Base-by-base conservation (phyloP, 2,329 filamentous ascomycete species). In the Colletotrichum liaoningense region DNA sequence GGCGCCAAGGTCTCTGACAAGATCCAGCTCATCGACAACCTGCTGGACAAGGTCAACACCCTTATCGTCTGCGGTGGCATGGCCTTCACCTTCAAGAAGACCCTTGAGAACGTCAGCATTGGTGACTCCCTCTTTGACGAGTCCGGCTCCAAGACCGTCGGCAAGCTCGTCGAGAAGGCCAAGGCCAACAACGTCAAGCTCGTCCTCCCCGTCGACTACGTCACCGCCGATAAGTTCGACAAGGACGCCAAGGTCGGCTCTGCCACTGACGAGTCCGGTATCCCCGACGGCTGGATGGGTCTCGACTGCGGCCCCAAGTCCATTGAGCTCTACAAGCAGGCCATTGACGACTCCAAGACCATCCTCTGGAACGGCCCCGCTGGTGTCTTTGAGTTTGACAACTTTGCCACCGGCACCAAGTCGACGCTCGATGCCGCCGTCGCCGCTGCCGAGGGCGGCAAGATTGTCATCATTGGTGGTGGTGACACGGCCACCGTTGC, bases 21-120 rank as follows among this genome's bases (percentile, higher is more conserved):
- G 93, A 99, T 99, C 84, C 95, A 98, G 89, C 91, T 99, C 79
- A 98, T 99, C 83, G 95, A 99, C 88, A 99, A 99, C 90, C 90
- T 99, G 77, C 93, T 99, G 78, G 94, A 95, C 86, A 98, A 99
- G 91, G 95, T 99, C 85, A 91, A 99, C 90, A 97, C 93, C 84
- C 91, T 99, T 77, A 93, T 99, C 86, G 93, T 99, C 86, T 98
- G 96, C 84, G 97, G 97, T 82, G 97, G 89, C 80, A 99, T 99
- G 97, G 95, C 97, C 76, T 99, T 98, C 88, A 99, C 97, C 79
- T 99, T 99, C 91, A 98, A 98, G 91, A 99, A 99, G 91, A 96
- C 95, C n/a, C 90, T 98, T 70, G 91, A 98, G 86, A 89, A 90
- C 82, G 92, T 98, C 81, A 90, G 92, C 84, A 99, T 99, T 78